These are phyloP conservation scores for Aspergillus bertholletiae DNA, from an alignment of 495 filamentous ascomycete genomes.

Conservation along the genomic window DNA sequence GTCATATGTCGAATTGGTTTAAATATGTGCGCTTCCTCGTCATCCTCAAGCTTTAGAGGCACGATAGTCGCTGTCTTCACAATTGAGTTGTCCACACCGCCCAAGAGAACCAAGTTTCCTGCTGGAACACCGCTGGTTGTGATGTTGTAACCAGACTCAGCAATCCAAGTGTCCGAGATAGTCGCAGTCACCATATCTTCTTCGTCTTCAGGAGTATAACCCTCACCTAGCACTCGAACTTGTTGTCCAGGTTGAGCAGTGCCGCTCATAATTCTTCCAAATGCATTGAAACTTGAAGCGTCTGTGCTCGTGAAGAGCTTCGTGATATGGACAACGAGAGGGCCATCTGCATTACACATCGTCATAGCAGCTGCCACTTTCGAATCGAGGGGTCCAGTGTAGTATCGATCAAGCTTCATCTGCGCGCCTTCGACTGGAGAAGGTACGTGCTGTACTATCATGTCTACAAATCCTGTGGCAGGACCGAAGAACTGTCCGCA, in stretches of 20 bases:
- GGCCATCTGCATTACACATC: slow-evolving; percentile 83
- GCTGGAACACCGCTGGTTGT: slow-evolving; percentile 88
- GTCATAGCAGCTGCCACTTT: slow-evolving; percentile 77
- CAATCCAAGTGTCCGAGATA: slow-evolving; percentile 84
- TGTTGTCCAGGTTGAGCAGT: slow-evolving; percentile 77
- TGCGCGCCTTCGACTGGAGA: slow-evolving; percentile 79
- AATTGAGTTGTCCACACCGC: slow-evolving; percentile 95
- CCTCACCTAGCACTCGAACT: slow-evolving; percentile 90
- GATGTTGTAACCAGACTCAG: slow-evolving; percentile 91
- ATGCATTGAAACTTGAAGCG: slow-evolving; percentile 80
- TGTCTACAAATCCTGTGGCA: slow-evolving; percentile 89
- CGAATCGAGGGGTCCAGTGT: slow-evolving; percentile 91
- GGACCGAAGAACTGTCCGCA: slow-evolving; percentile 95
- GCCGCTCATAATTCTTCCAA: slow-evolving; percentile 92
- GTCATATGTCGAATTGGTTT: slow-evolving; percentile 90
- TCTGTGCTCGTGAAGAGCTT: slow-evolving; percentile 89
- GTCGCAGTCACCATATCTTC: slow-evolving; percentile 95
- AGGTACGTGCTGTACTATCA: slow-evolving; percentile 87
- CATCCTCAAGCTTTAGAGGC: slow-evolving; percentile 71
- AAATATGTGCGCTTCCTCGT: slow-evolving; percentile 94
- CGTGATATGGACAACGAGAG: slow-evolving; percentile 83
- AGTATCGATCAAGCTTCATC: slow-evolving; percentile 75
- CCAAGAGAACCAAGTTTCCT: slow-evolving; percentile 89
- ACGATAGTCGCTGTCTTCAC: slow-evolving; percentile 96
- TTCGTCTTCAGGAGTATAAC: slow-evolving; percentile 94